phyloP scores from a whole-genome alignment of 1,284 basidiomycete genomes.

The Hymenochaete sp. region DNA sequence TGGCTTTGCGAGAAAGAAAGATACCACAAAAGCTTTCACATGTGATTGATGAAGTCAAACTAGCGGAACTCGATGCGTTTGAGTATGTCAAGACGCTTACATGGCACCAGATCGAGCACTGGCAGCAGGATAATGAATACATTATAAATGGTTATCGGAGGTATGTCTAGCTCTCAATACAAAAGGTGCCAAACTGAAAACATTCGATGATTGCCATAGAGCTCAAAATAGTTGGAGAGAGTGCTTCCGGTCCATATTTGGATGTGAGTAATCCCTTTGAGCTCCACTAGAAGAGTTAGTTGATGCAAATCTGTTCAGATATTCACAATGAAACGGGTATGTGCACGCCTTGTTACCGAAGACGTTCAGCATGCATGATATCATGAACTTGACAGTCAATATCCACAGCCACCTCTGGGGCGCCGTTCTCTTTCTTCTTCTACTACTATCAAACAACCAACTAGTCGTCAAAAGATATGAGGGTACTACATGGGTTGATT shows the following conservation, averaged over 20 bases:
- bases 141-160: slow-evolving; percentile 67
- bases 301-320: slow-evolving; percentile 37
- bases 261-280: slow-evolving; percentile 58
- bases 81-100: slow-evolving; percentile 33
- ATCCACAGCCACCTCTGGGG: slow-evolving; percentile 84
- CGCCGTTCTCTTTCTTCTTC: slow-evolving; percentile 53
- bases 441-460: slow-evolving; percentile 45
- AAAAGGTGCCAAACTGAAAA: background rate
- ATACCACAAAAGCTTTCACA: slow-evolving; percentile 5
- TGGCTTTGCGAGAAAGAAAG: slow-evolving; percentile 11
- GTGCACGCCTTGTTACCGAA: slow-evolving; percentile 15
- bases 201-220: slow-evolving; percentile 29
- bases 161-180: slow-evolving; percentile 30
- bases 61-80: slow-evolving; percentile 10
- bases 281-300: slow-evolving; percentile 2
- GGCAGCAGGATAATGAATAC: slow-evolving; percentile 71
- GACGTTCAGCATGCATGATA: slow-evolving; percentile 4
- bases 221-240: slow-evolving; percentile 55
- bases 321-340: slow-evolving; percentile 78
- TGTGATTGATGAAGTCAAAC: slow-evolving; percentile 14
- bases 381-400: slow-evolving; percentile 62
- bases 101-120: slow-evolving; percentile 59
- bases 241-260: slow-evolving; percentile 61
- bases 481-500: slow-evolving; percentile 54
- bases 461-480: slow-evolving; percentile 42